phyloP scores from a whole-genome alignment of 2,329 filamentous ascomycete species.

The Nectriaceae sp. region DNA sequence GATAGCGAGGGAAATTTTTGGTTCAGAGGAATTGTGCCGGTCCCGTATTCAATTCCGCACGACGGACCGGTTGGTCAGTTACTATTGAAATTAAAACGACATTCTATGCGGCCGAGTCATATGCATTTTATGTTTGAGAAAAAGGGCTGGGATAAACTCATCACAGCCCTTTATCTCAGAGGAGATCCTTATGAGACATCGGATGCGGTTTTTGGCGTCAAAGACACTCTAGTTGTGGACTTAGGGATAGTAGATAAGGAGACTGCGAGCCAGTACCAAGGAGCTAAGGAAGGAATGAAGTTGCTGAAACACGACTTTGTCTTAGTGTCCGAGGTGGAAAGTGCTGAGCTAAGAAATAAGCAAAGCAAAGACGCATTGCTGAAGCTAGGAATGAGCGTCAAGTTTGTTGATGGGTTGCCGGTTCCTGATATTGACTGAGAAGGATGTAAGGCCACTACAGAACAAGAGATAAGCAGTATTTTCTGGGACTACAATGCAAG shows the following conservation, averaged over 20 bases:
- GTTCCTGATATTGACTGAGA: no score
- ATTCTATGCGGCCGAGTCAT: slow-evolving; percentile 76
- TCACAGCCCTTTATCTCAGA: slow-evolving; percentile 53
- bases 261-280: slow-evolving; percentile 62
- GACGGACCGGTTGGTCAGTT: slow-evolving; percentile 82
- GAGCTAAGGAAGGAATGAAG: slow-evolving; percentile 62
- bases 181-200: slow-evolving; percentile 79
- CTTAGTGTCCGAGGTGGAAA: slow-evolving; percentile 37
- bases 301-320: slow-evolving; percentile 76
- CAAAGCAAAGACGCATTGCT: no score
- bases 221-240: slow-evolving; percentile 74
- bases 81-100: slow-evolving; percentile 63
- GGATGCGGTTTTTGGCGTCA: slow-evolving; percentile 87
- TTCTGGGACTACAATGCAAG: no score
- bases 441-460: no score
- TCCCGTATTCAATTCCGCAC: slow-evolving; percentile 81
- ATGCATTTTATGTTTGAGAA: slow-evolving; percentile 87
- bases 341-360: no score
- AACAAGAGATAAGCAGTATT: no score
- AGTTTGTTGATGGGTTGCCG: no score
- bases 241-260: slow-evolving; percentile 51
- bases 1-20: slow-evolving; percentile 52
- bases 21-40: slow-evolving; percentile 83
- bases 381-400: no score
- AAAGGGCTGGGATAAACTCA: slow-evolving; percentile 12